Conservation (phyloP, 1,139 yeast genomes). For the Debaryomyces fabryi region DNA sequence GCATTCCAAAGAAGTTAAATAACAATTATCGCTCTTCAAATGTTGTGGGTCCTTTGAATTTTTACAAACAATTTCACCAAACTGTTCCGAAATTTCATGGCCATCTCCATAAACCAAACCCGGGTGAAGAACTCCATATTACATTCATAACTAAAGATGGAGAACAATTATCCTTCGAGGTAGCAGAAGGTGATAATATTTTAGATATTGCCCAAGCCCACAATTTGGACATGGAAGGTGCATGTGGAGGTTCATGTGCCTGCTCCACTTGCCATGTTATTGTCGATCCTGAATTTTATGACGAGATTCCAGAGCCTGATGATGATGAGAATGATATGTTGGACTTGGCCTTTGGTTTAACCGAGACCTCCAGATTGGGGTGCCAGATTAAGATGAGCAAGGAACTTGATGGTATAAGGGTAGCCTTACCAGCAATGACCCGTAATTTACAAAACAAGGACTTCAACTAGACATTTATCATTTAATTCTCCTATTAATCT, state of each 20-base stretch:
- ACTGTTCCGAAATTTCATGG: slow-evolving; percentile 57
- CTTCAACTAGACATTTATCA: slow-evolving; percentile 38
- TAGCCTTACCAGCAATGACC: slow-evolving; percentile 98
- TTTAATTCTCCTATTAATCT: neutral
- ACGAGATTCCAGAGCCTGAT: slow-evolving; percentile 88
- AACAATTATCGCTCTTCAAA: neutral
- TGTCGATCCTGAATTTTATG: slow-evolving; percentile 93
- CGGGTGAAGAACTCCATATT: slow-evolving; percentile 89
- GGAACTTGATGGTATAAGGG: slow-evolving; percentile 88
- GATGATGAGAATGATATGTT: slow-evolving; percentile 99
- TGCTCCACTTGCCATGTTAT: slow-evolving; percentile 97
- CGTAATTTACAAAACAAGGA: slow-evolving; percentile 83
- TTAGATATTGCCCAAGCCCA: slow-evolving; percentile 95
- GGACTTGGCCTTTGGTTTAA: slow-evolving; percentile 94
- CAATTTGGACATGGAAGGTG: slow-evolving; percentile 95
- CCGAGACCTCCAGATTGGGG: slow-evolving; percentile 94
- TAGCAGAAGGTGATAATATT: slow-evolving; percentile 87
- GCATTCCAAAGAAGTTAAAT: neutral
- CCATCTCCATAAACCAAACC: slow-evolving; percentile 84
- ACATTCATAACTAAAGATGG: slow-evolving; percentile 96
- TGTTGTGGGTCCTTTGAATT: neutral
- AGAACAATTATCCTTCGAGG: slow-evolving; percentile 75
- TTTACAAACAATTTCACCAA: slow-evolving; percentile 22
- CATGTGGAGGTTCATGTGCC: slow-evolving; percentile 99
- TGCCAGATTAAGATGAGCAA: slow-evolving; percentile 91